These are phyloP conservation scores for Sporothrix humicola DNA, from an alignment of 2,329 filamentous ascomycete species.

Conservation along the genomic window DNA sequence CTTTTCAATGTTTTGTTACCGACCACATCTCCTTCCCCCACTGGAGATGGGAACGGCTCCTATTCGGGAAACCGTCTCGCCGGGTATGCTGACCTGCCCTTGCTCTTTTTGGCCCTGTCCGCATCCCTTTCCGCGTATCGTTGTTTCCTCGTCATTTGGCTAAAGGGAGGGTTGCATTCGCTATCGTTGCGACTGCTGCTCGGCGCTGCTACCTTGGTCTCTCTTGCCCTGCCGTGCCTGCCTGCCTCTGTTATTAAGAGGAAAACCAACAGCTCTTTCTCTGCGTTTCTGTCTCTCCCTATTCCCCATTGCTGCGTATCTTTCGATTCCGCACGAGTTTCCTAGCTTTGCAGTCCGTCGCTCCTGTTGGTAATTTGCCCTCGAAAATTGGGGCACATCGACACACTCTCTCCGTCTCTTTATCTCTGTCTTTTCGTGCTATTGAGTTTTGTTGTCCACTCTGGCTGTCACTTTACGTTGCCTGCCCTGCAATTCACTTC, in stretches of 20 bases:
- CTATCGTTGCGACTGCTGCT: not conserved
- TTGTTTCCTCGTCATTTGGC: not conserved
- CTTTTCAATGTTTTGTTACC: too few species aligned
- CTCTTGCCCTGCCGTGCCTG: not conserved
- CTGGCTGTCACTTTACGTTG: not conserved
- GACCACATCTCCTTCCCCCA: not conserved
- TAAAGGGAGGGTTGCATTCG: slow-evolving; percentile 11
- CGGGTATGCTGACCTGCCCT: not conserved
- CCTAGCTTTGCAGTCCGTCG: not conserved
- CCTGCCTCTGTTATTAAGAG: not conserved
- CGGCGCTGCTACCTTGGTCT: not conserved
- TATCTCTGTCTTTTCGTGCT: too few species aligned
- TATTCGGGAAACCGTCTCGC: not conserved
- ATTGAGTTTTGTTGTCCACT: not conserved
- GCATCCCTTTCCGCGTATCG: not conserved
- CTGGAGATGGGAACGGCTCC: not conserved
- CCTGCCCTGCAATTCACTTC: not conserved
- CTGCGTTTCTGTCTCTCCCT: not conserved
- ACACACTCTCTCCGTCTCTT: not conserved
- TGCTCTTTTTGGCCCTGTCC: slow-evolving; percentile 13
- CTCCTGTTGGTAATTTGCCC: slow-evolving; percentile 14
- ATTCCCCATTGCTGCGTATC: not conserved
- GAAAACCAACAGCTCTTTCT: not conserved
- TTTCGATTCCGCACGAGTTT: not conserved
- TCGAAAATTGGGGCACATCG: not conserved